phyloP scores from a whole-genome alignment of 78 protist species.

The Isochrysis galbana region DNA sequence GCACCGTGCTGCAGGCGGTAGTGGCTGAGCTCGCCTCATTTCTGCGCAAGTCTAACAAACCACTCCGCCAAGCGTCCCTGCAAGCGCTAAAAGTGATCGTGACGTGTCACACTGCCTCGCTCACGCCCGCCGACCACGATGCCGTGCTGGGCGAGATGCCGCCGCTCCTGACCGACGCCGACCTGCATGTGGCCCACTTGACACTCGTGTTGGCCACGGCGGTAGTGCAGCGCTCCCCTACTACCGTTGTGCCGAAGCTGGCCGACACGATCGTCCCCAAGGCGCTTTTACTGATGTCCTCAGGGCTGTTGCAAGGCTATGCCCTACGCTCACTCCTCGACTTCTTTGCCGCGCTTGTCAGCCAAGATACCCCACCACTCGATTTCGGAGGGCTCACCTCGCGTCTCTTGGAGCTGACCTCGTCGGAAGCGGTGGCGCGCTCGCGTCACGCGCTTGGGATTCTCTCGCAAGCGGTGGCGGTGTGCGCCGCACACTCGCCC shows the following conservation, averaged over 20 bases:
- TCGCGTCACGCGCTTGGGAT: slow-evolving; percentile 47
- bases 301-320: slow-evolving; percentile 82
- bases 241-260: background rate
- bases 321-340: slow-evolving; percentile 57
- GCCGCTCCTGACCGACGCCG: slow-evolving; percentile 58
- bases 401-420: background rate
- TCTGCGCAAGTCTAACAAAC: slow-evolving; percentile 51
- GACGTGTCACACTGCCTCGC: background rate
- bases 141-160: slow-evolving; percentile 31
- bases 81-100: background rate
- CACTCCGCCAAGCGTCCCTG: slow-evolving; percentile 51
- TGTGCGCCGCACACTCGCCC: background rate
- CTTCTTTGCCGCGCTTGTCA: slow-evolving; percentile 55
- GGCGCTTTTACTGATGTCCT: slow-evolving; percentile 49
- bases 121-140: background rate
- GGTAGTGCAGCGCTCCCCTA: slow-evolving; percentile 32
- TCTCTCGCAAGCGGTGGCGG: slow-evolving; percentile 71
- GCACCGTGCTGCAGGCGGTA: slow-evolving; percentile 12
- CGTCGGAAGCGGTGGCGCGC: background rate
- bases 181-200: slow-evolving; percentile 71
- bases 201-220: slow-evolving; percentile 53
- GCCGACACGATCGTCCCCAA: slow-evolving; percentile 37
- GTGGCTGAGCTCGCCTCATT: background rate
- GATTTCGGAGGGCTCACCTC: slow-evolving; percentile 22
- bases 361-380: slow-evolving; percentile 38